Percentiles rank a stretch among this genome's conserved stretches.
phyloP scores from a whole-genome alignment of 2,329 filamentous ascomycete genomes.

The Zarea fungicola region DNA sequence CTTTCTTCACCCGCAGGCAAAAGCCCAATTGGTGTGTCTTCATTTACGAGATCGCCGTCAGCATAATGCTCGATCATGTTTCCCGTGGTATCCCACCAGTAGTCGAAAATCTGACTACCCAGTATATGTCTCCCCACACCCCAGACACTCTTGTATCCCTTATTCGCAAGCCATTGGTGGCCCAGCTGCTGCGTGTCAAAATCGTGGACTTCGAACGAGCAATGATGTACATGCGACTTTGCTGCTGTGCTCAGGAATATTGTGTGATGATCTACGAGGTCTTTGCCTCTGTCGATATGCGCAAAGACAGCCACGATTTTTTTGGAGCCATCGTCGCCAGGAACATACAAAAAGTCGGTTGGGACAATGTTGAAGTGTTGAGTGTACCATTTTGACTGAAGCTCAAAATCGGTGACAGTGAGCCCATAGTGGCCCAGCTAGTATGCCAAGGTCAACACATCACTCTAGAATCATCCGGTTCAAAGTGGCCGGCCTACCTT shows the following conservation, averaged over 20 bases:
- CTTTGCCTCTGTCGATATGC: conserved; percentile 47
- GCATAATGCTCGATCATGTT: conserved; percentile 57
- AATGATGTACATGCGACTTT: conserved; percentile 19
- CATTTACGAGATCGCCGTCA: conserved; percentile 57
- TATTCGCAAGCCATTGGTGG: conserved; percentile 51
- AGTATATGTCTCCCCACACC: conserved; percentile 57
- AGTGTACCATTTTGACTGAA: conserved; percentile 31
- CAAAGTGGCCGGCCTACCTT: too few species aligned
- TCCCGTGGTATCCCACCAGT: conserved; percentile 51
- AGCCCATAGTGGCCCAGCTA: conserved; percentile 38
- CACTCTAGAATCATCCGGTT: too few species aligned
- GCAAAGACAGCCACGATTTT: conserved; percentile 37
- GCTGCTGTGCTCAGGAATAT: conserved; percentile 39
- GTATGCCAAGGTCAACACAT: conserved; percentile 28
- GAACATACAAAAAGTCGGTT: conserved; percentile 25
- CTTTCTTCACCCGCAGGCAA: neutral
- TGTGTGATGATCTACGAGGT: conserved; percentile 49
- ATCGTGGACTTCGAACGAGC: conserved; percentile 46
- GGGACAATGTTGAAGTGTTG: conserved; percentile 36
- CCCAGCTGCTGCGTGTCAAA: conserved; percentile 57
- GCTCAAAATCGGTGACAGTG: conserved; percentile 26
- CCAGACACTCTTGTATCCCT: conserved; percentile 52
- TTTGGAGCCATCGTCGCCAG: conserved; percentile 4
- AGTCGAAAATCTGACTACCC: conserved; percentile 59
- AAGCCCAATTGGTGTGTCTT: conserved; percentile 33